Conservation (phyloP, 1,284 basidiomycete species). For the Austropuccinia psidii region DNA sequence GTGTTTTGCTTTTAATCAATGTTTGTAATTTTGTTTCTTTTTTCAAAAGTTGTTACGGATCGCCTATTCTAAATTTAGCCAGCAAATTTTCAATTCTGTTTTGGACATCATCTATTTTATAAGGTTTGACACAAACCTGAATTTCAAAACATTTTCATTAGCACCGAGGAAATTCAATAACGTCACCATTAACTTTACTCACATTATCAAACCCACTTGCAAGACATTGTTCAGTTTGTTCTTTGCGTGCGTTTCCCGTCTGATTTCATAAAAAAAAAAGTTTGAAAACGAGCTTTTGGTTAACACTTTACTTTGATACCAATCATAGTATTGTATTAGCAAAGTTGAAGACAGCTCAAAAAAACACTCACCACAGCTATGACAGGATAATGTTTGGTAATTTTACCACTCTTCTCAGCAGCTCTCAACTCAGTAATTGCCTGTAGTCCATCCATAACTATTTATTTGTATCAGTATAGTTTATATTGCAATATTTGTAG, state of each 20-base stretch:
- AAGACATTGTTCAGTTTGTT: constrained; percentile 32
- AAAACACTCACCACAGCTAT: constrained; percentile 32
- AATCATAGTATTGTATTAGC: not conserved
- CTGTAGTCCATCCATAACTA: constrained; percentile 34
- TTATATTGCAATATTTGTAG: no score
- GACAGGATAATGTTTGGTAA: constrained; percentile 31
- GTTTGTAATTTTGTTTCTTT: not conserved
- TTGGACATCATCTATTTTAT: constrained; percentile 35
- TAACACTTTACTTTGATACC: not conserved
- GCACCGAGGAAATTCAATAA: not conserved
- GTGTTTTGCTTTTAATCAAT: not conserved
- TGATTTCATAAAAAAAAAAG: not conserved
- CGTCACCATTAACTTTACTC: not conserved
- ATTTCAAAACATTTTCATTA: not conserved
- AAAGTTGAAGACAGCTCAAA: not conserved
- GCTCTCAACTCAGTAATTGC: constrained; percentile 33
- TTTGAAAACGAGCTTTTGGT: not conserved
- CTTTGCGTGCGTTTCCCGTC: constrained; percentile 34
- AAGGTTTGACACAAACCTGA: constrained; percentile 36
- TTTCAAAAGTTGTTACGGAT: not conserved
- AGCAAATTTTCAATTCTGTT: constrained; percentile 29
- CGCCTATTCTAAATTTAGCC: not conserved
- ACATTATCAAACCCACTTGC: constrained; percentile 33
- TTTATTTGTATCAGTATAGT: no score
- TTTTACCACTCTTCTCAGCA: constrained; percentile 19